These are phyloP conservation scores for Platanthera guangdongensis DNA, from an alignment of 106 monocot species.

Conservation along the genomic window DNA sequence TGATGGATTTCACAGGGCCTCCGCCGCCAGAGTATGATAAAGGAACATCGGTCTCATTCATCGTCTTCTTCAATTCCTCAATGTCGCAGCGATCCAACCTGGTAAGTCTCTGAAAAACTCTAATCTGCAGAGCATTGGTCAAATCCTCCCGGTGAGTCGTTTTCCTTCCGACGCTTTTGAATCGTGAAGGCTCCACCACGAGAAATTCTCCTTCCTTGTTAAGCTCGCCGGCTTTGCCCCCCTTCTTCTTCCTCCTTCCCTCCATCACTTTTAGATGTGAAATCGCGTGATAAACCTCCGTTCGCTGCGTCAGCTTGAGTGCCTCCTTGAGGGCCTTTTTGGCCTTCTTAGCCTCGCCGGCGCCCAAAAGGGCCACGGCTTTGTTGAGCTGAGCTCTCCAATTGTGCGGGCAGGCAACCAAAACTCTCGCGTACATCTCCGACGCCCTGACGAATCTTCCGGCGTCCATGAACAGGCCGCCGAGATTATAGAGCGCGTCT, in stretches of 20 bases:
- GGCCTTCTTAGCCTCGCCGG: slow-evolving; percentile 60
- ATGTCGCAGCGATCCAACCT: slow-evolving; percentile 55
- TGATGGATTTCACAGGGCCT: slow-evolving; percentile 64
- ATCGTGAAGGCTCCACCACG: slow-evolving; percentile 64
- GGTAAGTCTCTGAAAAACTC: slow-evolving; percentile 66
- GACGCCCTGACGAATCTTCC: slow-evolving; percentile 54
- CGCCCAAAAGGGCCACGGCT: slow-evolving; percentile 60
- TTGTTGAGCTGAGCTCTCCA: slow-evolving; percentile 79
- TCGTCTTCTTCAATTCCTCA: slow-evolving; percentile 59
- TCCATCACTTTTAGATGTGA: slow-evolving; percentile 56
- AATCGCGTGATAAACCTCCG: slow-evolving; percentile 77
- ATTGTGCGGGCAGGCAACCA: slow-evolving; percentile 39
- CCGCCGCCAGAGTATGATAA: slow-evolving; percentile 69
- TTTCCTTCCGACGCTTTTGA: slow-evolving; percentile 59
- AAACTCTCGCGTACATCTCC: slow-evolving; percentile 71
- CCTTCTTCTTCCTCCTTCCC: slow-evolving; percentile 54
- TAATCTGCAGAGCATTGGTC: slow-evolving; percentile 74
- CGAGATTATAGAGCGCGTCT: slow-evolving; percentile 73
- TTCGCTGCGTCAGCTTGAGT: slow-evolving; percentile 72
- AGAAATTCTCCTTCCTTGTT: slow-evolving; percentile 26
- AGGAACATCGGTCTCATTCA: slow-evolving; percentile 67
- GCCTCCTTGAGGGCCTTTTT: slow-evolving; percentile 70
- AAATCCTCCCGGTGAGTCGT: slow-evolving; percentile 67
- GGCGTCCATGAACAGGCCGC: slow-evolving; percentile 66
- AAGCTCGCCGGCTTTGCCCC: slow-evolving; percentile 8